These are phyloP conservation scores for Fragaria iinumae DNA, from an alignment of 306 rosid species.

Conservation along the genomic window DNA sequence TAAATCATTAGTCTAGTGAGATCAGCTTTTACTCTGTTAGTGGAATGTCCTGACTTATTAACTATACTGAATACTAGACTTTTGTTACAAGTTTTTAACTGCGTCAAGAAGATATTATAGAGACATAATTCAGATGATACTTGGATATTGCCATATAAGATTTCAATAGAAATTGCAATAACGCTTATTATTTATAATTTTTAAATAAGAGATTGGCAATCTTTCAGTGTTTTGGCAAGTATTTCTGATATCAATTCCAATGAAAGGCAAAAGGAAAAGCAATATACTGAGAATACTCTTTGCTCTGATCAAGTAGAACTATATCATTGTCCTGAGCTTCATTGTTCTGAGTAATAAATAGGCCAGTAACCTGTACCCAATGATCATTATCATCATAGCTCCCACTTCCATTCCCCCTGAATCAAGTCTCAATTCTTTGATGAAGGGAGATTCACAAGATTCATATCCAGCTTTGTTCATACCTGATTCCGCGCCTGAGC, in stretches of 20 bases:
- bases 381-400: conserved; percentile 20
- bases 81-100: no score
- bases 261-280: background rate
- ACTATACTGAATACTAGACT: no score
- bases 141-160: background rate
- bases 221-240: background rate
- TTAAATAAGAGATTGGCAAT: background rate
- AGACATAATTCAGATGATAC: background rate
- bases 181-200: background rate
- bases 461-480: background rate
- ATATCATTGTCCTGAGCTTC: conserved; percentile 16
- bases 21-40: no score
- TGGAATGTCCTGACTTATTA: no score
- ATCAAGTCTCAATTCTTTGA: conserved; percentile 15
- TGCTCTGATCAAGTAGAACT: background rate
- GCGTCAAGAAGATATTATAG: no score
- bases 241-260: background rate
- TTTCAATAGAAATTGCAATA: background rate
- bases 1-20: no score
- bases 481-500: background rate
- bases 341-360: conserved; percentile 6
- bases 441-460: conserved; percentile 1
- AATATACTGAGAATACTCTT: background rate
- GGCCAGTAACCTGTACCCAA: conserved; percentile 10
- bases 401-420: conserved; percentile 16